A percentile compares a stretch with the other conserved stretches of the same genome.
These are phyloP conservation scores for Candida taoyuanica DNA, from an alignment of 805 yeast species.

Conservation along the genomic window DNA sequence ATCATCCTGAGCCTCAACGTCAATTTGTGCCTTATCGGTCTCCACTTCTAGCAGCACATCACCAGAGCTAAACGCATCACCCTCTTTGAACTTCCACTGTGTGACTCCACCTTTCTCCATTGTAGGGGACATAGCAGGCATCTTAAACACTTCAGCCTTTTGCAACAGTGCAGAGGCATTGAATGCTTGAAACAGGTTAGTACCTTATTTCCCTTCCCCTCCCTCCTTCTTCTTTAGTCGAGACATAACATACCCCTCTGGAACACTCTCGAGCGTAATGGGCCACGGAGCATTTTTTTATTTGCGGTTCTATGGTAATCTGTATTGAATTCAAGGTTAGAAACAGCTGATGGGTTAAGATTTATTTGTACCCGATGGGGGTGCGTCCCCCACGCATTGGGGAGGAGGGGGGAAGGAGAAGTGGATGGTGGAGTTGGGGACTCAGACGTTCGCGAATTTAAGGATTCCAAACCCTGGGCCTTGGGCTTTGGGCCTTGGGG, in stretches of 20 bases:
- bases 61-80: slow-evolving; percentile 72
- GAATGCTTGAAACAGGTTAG: slow-evolving; percentile 21
- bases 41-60: slow-evolving; percentile 81
- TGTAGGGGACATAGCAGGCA: slow-evolving; percentile 99
- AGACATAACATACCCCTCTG: not conserved
- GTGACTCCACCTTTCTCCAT: slow-evolving; percentile 95
- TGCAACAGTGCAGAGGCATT: slow-evolving; percentile 22
- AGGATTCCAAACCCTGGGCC: too few relatives aligned
- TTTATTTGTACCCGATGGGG: too few relatives aligned
- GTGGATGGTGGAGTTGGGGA: too few relatives aligned
- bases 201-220: not conserved
- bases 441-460: too few relatives aligned
- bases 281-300: not conserved
- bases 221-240: too few relatives aligned
- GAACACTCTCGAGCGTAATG: not conserved
- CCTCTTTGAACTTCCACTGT: slow-evolving; percentile 80
- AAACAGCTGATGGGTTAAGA: not conserved
- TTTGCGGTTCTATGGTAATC: too few relatives aligned
- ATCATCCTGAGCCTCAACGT: slow-evolving; percentile 88
- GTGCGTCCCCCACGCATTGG: too few relatives aligned
- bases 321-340: too few relatives aligned
- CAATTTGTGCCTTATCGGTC: slow-evolving; percentile 80
- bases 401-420: too few relatives aligned
- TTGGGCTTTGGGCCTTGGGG: too few relatives aligned
- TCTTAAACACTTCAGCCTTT: slow-evolving; percentile 51